phyloP scores from a whole-genome alignment of 1,284 basidiomycete species.

The Ustilago trichophora region DNA sequence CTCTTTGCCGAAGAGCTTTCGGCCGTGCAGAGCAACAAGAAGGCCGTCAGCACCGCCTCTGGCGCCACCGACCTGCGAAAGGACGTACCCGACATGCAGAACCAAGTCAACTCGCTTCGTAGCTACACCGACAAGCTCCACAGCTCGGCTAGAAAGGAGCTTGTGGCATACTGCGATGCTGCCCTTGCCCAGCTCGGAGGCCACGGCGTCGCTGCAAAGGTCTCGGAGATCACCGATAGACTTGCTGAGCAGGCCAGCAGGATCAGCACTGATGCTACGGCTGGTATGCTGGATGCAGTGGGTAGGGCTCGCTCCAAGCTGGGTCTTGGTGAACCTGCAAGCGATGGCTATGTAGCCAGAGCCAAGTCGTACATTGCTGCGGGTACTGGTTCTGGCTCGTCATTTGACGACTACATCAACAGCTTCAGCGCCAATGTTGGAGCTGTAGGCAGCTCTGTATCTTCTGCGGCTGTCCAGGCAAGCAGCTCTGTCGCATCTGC shows the following conservation, averaged over 20 bases:
- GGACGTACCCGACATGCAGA: slow-evolving; percentile 44
- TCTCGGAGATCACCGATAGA: slow-evolving; percentile 43
- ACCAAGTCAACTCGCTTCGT: slow-evolving; percentile 33
- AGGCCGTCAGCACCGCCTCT: slow-evolving; percentile 19
- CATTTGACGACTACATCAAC: slow-evolving; percentile 32
- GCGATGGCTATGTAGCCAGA: slow-evolving; percentile 32
- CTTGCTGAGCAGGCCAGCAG: slow-evolving; percentile 41
- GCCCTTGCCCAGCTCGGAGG: slow-evolving; percentile 45
- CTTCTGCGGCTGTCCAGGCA: slow-evolving; percentile 21
- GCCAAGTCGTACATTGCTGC: slow-evolving; percentile 34
- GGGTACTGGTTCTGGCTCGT: slow-evolving; percentile 23
- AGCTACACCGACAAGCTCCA: slow-evolving; percentile 39
- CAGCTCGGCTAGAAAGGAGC: slow-evolving; percentile 43
- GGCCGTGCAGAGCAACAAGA: slow-evolving; percentile 36
- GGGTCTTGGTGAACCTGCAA: slow-evolving; percentile 24
- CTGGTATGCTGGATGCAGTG: slow-evolving; percentile 46
- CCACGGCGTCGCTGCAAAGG: slow-evolving; percentile 34
- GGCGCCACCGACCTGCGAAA: slow-evolving; percentile 38
- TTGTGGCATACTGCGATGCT: slow-evolving; percentile 35
- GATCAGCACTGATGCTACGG: slow-evolving; percentile 47
- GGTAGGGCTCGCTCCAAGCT: slow-evolving; percentile 39
- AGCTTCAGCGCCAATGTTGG: slow-evolving; percentile 16
- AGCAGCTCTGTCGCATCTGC: slow-evolving; percentile 24
- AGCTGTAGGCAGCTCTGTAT: slow-evolving; percentile 12
- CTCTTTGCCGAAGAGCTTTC: slow-evolving; percentile 45